These are phyloP conservation scores for Trichoderma semiorbis DNA, from an alignment of 2,329 filamentous ascomycete species.

Conservation along the genomic window DNA sequence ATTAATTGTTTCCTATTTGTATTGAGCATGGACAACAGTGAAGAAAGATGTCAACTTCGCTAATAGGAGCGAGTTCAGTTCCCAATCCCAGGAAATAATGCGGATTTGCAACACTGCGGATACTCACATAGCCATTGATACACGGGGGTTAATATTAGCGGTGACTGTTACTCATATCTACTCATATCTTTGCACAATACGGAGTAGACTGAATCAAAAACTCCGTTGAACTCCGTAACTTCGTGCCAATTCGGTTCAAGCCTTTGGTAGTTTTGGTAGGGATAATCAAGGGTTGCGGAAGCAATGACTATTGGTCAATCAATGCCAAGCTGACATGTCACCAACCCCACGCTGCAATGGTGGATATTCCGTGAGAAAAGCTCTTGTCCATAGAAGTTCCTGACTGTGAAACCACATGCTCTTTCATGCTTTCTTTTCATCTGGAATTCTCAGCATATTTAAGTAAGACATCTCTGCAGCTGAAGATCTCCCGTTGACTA, in stretches of 20 bases:
- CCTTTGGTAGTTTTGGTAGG: neutral
- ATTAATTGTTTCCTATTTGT: neutral
- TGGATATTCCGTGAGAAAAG: neutral
- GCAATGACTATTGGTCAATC: neutral
- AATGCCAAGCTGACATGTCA: neutral
- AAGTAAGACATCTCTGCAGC: neutral
- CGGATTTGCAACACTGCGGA: neutral
- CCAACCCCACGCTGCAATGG: neutral
- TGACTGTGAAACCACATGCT: neutral
- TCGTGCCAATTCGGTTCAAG: neutral
- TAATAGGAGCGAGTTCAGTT: neutral
- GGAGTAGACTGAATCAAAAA: neutral
- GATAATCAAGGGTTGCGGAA: neutral
- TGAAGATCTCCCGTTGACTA: conserved; percentile 6
- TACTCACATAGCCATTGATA: neutral
- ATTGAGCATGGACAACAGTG: neutral
- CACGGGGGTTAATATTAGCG: neutral
- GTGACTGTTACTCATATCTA: neutral
- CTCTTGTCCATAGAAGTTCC: neutral
- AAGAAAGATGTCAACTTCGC: neutral
- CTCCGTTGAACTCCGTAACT: neutral
- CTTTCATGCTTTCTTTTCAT: neutral
- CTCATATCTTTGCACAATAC: neutral
- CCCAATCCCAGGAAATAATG: neutral
- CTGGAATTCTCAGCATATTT: neutral